Percentiles rank a stretch among this genome's conserved stretches.
Conservation (phyloP, 192 early-diverging fungal genomes). For the Podila epigama region DNA sequence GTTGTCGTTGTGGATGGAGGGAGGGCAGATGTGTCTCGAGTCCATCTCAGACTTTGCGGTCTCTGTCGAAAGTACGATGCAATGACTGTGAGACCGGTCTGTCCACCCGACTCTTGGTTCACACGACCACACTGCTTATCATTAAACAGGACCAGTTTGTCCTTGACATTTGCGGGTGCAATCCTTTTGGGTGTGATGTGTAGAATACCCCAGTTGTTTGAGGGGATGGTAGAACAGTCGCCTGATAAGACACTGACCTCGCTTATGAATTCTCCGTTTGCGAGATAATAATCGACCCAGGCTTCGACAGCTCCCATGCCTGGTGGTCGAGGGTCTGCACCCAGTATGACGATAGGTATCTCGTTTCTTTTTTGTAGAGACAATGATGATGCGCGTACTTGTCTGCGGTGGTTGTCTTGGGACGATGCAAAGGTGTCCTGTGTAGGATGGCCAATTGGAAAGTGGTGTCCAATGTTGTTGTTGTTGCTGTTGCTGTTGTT, state of each 20-base stretch:
- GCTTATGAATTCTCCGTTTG: neutral
- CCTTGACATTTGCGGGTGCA: neutral
- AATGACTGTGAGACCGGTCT: conserved; percentile 1
- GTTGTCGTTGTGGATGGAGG: neutral
- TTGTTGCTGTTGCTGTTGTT: no score
- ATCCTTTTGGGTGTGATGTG: neutral
- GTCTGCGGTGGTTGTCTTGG: no score
- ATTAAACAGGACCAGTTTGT: neutral
- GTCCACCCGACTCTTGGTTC: neutral
- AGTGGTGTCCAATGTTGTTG: no score
- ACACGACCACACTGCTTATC: neutral
- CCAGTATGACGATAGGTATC: no score
- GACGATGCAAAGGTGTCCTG: no score
- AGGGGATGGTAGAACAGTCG: neutral
- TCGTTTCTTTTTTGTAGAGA: no score
- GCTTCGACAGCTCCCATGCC: neutral
- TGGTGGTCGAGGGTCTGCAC: no score
- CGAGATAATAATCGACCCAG: conserved; percentile 21
- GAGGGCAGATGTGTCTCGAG: neutral
- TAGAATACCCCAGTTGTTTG: conserved; percentile 11
- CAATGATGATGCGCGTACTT: no score
- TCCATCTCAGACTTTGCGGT: conserved; percentile 13
- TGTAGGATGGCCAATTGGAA: no score
- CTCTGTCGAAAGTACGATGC: neutral
- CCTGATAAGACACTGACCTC: neutral